Conservation (phyloP, 805 yeast genomes). For the Naumovozyma castellii region DNA sequence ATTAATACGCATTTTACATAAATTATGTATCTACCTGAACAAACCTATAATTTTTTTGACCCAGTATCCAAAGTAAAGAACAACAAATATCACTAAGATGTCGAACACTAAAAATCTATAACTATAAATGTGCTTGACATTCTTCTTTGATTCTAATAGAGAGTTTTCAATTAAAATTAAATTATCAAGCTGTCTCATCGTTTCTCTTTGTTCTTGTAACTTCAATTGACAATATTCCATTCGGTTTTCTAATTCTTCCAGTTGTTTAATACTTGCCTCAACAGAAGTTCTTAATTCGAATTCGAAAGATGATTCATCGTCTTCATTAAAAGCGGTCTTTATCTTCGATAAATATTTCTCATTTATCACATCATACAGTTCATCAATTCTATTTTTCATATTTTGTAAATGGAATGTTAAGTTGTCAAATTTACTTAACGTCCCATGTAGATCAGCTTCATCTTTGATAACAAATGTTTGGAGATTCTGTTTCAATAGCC, state of each 20-base stretch:
- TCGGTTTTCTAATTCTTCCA: slow-evolving; percentile 24
- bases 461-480: slow-evolving; percentile 15
- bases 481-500: slow-evolving; percentile 12
- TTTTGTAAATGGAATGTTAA: slow-evolving; percentile 18
- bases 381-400: slow-evolving; percentile 19
- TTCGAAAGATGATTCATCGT: slow-evolving; percentile 22
- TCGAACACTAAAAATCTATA: slow-evolving; percentile 9
- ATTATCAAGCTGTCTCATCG: slow-evolving; percentile 20
- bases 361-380: slow-evolving; percentile 22
- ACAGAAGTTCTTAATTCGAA: slow-evolving; percentile 8
- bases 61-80: slow-evolving; percentile 11
- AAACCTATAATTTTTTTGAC: not conserved
- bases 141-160: slow-evolving; percentile 1
- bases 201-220: slow-evolving; percentile 18
- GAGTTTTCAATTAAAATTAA: slow-evolving; percentile 7
- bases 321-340: slow-evolving; percentile 19
- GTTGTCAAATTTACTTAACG: slow-evolving; percentile 18
- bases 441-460: slow-evolving; percentile 20
- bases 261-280: slow-evolving; percentile 10
- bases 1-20: not conserved
- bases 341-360: slow-evolving; percentile 24
- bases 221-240: slow-evolving; percentile 13
- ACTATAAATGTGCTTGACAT: slow-evolving; percentile 3
- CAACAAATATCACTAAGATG: slow-evolving; percentile 6
- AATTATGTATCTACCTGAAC: not conserved